phyloP scores from a whole-genome alignment of 2,329 filamentous ascomycete species.

The Apiospora malaysiana region DNA sequence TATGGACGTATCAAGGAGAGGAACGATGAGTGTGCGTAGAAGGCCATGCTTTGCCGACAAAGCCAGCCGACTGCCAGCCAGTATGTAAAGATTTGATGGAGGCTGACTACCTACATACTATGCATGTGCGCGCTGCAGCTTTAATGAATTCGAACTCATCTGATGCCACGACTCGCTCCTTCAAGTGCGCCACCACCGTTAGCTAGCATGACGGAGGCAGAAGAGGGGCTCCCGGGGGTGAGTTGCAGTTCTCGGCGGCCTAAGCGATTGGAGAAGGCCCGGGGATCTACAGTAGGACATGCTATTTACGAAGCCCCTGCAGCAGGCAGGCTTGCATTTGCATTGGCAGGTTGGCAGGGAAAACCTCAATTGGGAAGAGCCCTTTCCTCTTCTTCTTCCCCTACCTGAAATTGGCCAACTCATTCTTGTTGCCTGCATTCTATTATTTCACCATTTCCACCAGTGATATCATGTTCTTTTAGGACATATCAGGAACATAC shows the following conservation, averaged over 20 bases:
- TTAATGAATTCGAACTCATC: background rate
- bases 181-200: background rate
- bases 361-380: background rate
- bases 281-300: background rate
- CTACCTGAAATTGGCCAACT: background rate
- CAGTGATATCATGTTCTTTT: background rate
- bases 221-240: background rate
- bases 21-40: background rate
- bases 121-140: background rate
- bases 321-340: background rate
- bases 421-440: background rate
- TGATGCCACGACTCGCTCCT: background rate
- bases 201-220: background rate
- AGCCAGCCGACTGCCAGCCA: background rate
- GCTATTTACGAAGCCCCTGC: background rate
- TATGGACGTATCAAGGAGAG: background rate
- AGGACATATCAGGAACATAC: background rate
- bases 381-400: background rate
- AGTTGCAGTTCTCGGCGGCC: constrained; percentile 1
- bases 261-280: constrained; percentile 3
- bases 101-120: background rate
- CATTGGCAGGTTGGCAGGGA: background rate
- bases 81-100: background rate
- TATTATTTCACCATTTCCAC: background rate
- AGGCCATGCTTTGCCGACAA: background rate